These are phyloP conservation scores for Aspergillus alliaceus DNA, from an alignment of 2,329 filamentous ascomycete species.

Conservation along the genomic window DNA sequence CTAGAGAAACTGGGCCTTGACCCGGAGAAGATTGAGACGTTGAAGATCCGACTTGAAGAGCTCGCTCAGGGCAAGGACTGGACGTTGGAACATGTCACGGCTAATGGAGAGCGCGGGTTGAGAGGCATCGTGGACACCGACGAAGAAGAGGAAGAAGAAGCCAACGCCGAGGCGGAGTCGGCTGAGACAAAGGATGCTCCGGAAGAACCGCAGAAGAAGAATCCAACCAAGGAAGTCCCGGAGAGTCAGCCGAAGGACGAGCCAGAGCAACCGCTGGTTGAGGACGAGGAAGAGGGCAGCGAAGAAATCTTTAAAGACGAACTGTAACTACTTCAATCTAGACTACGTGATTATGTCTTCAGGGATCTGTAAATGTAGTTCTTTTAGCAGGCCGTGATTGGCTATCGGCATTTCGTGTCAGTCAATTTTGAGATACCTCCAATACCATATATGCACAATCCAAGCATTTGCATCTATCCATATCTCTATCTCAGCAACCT, in stretches of 20 bases:
- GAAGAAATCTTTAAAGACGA: constrained; percentile 44
- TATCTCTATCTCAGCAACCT: too few species aligned
- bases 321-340: constrained; percentile 20
- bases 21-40: constrained; percentile 65
- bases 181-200: constrained; percentile 6
- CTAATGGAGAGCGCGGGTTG: constrained; percentile 65
- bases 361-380: neutral
- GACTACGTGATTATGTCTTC: neutral
- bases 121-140: constrained; percentile 67
- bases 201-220: neutral
- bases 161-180: constrained; percentile 10
- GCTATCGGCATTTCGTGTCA: neutral
- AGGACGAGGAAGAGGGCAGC: constrained; percentile 29
- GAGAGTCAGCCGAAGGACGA: constrained; percentile 17
- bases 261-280: constrained; percentile 10
- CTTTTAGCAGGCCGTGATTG: neutral
- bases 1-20: constrained; percentile 68
- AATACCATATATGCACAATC: too few species aligned
- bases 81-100: constrained; percentile 77
- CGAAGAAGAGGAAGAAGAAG: constrained; percentile 48
- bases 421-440: too few species aligned
- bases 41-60: constrained; percentile 67
- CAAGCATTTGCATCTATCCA: too few species aligned
- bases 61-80: constrained; percentile 71
- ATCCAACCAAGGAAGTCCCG: constrained; percentile 14